A percentile compares a stretch with the other conserved stretches of the same genome.
These are phyloP conservation scores for Aschersonia sp. DNA, from an alignment of 2,329 filamentous ascomycete genomes.

Conservation along the genomic window DNA sequence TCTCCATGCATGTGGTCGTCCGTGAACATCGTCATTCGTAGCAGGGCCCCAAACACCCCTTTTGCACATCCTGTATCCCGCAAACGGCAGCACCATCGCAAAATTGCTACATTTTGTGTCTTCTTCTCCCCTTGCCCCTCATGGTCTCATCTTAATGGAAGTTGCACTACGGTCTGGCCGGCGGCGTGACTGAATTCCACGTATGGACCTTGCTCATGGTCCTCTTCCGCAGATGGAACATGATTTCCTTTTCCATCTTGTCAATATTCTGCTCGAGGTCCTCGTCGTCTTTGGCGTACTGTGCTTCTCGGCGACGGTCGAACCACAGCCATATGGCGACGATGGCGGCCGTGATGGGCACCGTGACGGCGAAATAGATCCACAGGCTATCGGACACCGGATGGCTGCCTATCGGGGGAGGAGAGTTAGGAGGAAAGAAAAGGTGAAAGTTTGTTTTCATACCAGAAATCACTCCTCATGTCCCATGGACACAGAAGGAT, in stretches of 20 bases:
- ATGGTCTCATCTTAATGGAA: background rate
- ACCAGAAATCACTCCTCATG: no score
- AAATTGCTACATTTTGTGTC: background rate
- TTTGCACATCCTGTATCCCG: no score
- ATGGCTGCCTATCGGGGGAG: conserved; percentile 12
- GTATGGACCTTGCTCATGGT: conserved; percentile 42
- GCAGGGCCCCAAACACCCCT: no score
- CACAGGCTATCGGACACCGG: conserved; percentile 39
- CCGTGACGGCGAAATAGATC: conserved; percentile 48
- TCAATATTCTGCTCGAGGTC: conserved; percentile 40
- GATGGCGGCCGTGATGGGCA: conserved; percentile 41
- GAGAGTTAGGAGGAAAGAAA: background rate
- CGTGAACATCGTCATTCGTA: no score
- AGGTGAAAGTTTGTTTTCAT: no score
- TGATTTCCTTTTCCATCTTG: conserved; percentile 41
- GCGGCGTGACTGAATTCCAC: conserved; percentile 28
- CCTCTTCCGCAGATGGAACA: conserved; percentile 38
- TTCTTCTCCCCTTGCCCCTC: background rate
- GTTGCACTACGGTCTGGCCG: conserved; percentile 8
- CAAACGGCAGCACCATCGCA: no score
- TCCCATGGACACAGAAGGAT: no score
- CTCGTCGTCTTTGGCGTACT: conserved; percentile 32
- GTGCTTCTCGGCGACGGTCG: conserved; percentile 33
- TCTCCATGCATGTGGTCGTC: no score
- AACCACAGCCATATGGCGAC: conserved; percentile 40